These are phyloP conservation scores for Trebouxia gelatinosa DNA, from an alignment of 163 green algal genomes.

Conservation along the genomic window DNA sequence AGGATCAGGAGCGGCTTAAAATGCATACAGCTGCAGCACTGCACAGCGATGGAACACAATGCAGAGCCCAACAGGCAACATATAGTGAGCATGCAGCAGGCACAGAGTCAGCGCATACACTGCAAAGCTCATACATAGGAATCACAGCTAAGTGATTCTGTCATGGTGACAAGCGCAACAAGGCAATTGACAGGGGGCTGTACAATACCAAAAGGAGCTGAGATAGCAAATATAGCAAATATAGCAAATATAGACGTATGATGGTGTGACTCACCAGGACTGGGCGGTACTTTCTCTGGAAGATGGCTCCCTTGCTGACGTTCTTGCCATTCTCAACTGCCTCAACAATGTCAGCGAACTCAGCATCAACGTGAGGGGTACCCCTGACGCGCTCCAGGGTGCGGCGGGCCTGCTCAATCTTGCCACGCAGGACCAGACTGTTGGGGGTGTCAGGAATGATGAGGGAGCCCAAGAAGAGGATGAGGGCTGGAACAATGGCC, in stretches of 20 bases:
- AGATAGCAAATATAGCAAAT: too few species aligned
- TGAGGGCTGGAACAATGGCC: slow-evolving; percentile 47
- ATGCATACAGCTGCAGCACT: too few species aligned
- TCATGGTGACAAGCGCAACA: too few species aligned
- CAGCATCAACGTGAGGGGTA: slow-evolving; percentile 33
- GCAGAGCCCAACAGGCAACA: too few species aligned
- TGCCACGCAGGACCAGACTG: slow-evolving; percentile 10
- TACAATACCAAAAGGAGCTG: too few species aligned
- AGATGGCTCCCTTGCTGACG: background rate
- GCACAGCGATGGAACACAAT: too few species aligned
- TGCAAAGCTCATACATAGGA: too few species aligned
- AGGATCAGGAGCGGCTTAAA: too few species aligned
- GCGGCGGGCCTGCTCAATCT: background rate
- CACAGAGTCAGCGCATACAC: too few species aligned
- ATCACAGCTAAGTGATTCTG: too few species aligned
- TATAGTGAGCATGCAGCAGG: too few species aligned
- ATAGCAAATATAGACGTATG: background rate
- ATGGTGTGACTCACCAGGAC: background rate
- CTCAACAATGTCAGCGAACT: background rate
- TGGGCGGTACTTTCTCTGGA: background rate
- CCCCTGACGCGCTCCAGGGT: background rate
- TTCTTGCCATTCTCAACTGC: background rate
- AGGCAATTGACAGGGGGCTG: too few species aligned
- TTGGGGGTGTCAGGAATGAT: slow-evolving; percentile 44
- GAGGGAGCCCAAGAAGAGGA: slow-evolving; percentile 25